These are phyloP conservation scores for Erodium moschatum DNA, from an alignment of 441 rosid genomes.

Conservation along the genomic window DNA sequence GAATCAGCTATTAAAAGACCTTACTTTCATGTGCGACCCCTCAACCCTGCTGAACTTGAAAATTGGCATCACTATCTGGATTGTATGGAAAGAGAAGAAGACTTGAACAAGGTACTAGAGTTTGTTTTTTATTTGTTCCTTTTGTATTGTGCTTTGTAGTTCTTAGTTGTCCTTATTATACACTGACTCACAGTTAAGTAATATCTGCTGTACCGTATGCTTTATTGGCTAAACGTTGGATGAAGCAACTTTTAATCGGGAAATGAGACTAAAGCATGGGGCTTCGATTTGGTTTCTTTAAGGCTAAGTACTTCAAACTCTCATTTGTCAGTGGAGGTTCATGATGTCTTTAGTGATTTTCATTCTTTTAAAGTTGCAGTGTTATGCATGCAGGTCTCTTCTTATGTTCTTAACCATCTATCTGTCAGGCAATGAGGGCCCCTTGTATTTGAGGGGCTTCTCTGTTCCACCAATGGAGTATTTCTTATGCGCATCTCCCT, in stretches of 20 bases:
- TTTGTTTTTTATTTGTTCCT: conserved; percentile 30
- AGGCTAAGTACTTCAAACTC: conserved; percentile 94
- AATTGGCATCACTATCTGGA: conserved; percentile 90
- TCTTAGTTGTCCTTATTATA: conserved; percentile 50
- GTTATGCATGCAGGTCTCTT: conserved; percentile 97
- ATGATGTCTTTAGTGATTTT: conserved; percentile 42
- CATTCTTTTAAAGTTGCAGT: conserved; percentile 54
- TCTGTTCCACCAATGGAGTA: conserved; percentile 76
- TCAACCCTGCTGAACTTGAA: conserved; percentile 79
- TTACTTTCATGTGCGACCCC: conserved; percentile 90
- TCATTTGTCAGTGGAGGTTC: conserved; percentile 76
- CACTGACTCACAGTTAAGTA: conserved; percentile 81
- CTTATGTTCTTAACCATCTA: conserved; percentile 80
- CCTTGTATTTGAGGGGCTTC: conserved; percentile 86
- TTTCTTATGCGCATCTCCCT: conserved; percentile 69
- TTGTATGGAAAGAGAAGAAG: conserved; percentile 71
- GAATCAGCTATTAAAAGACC: conserved; percentile 94
- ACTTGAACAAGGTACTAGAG: conserved; percentile 78
- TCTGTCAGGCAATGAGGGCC: conserved; percentile 91
- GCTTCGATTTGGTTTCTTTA: conserved; percentile 81
- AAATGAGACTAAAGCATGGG: conserved; percentile 88
- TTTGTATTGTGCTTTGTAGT: conserved; percentile 37
- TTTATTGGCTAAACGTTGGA: too few species aligned
- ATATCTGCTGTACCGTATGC: conserved; percentile 82
- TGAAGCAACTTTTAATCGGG: conserved; percentile 86